A percentile compares a stretch with the other conserved stretches of the same genome.
These are phyloP conservation scores for Pycnococcus provasolii DNA, from an alignment of 139 green algal genomes.

Conservation along the genomic window DNA sequence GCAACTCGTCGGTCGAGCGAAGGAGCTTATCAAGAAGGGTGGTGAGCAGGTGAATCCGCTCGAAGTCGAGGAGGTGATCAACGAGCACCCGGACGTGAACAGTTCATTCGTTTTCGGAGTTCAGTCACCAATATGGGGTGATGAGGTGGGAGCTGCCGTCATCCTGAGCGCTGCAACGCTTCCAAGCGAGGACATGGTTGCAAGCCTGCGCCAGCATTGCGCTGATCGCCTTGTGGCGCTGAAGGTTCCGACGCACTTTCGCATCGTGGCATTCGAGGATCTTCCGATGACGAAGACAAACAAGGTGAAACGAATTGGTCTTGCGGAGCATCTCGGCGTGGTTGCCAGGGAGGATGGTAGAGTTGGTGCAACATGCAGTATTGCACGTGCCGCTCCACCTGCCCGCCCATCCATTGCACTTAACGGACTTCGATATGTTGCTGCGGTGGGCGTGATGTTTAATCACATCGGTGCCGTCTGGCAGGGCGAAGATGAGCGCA, in stretches of 20 bases:
- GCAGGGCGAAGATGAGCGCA: slow-evolving; percentile 3
- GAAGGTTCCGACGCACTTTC: slow-evolving; percentile 8
- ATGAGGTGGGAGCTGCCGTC: slow-evolving; percentile 49
- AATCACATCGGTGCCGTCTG: slow-evolving; percentile 18
- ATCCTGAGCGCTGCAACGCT: background rate
- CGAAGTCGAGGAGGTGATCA: slow-evolving; percentile 62
- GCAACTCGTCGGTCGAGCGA: slow-evolving; percentile 66
- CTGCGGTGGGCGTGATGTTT: slow-evolving; percentile 10
- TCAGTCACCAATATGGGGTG: slow-evolving; percentile 71
- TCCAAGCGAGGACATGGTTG: too few species aligned
- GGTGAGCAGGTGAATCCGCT: slow-evolving; percentile 44
- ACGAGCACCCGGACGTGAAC: slow-evolving; percentile 55
- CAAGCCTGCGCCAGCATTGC: too few species aligned
- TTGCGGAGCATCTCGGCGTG: slow-evolving; percentile 2
- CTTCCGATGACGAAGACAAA: slow-evolving; percentile 14
- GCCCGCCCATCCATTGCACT: background rate
- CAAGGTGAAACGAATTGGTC: slow-evolving; percentile 7
- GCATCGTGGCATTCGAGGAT: slow-evolving; percentile 9
- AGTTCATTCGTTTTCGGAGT: slow-evolving; percentile 69
- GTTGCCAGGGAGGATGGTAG: too few species aligned
- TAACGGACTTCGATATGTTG: slow-evolving; percentile 6
- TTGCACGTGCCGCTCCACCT: too few species aligned
- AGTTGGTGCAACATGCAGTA: too few species aligned
- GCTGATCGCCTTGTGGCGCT: too few species aligned
- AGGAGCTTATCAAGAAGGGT: slow-evolving; percentile 71